Conservation (phyloP, 768 basidiomycete species). For the Lactifluus rugatus region DNA sequence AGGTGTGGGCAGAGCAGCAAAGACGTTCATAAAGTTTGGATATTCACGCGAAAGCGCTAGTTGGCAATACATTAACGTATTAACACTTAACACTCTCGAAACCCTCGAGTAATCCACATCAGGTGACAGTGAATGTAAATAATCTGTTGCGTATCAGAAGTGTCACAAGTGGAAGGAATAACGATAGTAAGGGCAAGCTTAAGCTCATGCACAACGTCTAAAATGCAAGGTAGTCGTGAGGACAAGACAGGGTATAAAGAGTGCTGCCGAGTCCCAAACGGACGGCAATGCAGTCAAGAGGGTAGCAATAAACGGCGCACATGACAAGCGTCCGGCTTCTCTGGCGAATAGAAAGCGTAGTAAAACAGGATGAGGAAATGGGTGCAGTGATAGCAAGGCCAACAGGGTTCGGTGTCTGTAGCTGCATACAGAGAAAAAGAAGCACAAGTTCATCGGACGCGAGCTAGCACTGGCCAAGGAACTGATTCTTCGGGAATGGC, state of each 20-base stretch:
- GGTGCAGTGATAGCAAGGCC: background rate
- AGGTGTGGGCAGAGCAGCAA: background rate
- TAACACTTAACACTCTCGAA: background rate
- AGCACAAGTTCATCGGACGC: background rate
- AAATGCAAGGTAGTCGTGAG: background rate
- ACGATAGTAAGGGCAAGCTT: constrained; percentile 6
- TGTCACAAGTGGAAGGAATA: background rate
- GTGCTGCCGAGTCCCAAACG: background rate
- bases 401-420: background rate
- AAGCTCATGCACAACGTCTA: background rate
- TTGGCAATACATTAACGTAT: constrained; percentile 1
- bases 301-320: background rate
- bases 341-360: background rate
- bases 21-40: background rate
- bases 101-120: background rate
- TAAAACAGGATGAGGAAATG: background rate
- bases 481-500: constrained; percentile 41
- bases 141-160: constrained; percentile 2
- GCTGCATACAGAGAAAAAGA: background rate
- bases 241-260: constrained; percentile 3
- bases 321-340: background rate
- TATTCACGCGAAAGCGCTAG: constrained; percentile 3
- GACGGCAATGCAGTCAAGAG: background rate
- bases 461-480: constrained; percentile 34
- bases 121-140: background rate